These are phyloP conservation scores for Zea mays DNA, from an alignment of 176 grass and related monocot species.

Conservation along the genomic window DNA sequence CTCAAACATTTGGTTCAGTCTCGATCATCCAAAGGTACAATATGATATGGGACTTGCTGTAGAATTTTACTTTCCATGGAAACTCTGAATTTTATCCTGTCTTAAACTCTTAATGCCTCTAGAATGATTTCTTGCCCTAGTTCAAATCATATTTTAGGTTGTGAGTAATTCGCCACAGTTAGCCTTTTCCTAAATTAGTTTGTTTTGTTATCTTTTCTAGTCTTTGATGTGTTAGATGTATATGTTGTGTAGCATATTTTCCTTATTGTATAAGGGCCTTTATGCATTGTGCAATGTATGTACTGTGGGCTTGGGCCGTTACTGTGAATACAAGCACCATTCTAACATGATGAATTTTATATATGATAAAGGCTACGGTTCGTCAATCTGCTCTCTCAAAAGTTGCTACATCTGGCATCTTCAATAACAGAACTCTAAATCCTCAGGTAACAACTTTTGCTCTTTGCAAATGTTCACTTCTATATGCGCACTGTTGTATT, in stretches of 20 bases:
- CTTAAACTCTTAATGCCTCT: background rate
- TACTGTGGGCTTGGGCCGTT: no score
- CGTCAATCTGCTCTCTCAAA: slow-evolving; percentile 67
- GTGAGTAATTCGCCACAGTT: no score
- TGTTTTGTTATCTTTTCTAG: no score
- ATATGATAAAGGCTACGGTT: slow-evolving; percentile 54
- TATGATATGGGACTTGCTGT: slow-evolving; percentile 5
- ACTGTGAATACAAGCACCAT: no score
- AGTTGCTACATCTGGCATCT: slow-evolving; percentile 63
- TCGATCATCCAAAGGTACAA: slow-evolving; percentile 92
- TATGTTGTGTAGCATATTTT: no score
- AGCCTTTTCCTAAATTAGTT: no score
- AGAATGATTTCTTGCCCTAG: slow-evolving; percentile 7
- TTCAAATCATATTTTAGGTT: slow-evolving; percentile 26
- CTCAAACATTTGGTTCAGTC: slow-evolving; percentile 79
- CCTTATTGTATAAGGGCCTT: no score
- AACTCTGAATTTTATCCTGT: background rate
- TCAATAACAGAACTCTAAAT: slow-evolving; percentile 51
- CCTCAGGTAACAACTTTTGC: slow-evolving; percentile 48
- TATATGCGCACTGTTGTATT: slow-evolving; percentile 24
- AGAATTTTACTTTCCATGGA: background rate
- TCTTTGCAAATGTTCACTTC: slow-evolving; percentile 27
- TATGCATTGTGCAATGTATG: no score
- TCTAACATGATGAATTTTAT: slow-evolving; percentile 4
- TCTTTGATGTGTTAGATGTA: no score